Base-by-base conservation (phyloP, 495 filamentous ascomycete genomes). In the Chlorociboria aeruginascens region DNA sequence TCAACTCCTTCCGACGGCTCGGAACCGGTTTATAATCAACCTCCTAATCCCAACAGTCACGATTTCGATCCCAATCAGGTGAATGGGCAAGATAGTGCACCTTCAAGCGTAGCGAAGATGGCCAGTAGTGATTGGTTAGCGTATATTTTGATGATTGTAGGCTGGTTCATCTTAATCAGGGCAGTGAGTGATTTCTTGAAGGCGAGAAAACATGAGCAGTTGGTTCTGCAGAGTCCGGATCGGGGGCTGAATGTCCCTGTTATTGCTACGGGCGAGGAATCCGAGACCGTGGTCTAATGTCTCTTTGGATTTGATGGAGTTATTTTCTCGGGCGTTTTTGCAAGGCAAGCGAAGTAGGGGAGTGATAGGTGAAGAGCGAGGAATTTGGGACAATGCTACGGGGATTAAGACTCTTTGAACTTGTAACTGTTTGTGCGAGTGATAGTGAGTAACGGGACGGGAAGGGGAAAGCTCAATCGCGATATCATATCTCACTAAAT, bases 121-220 rank as follows among this genome's bases (percentile, higher is more conserved):
- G 70, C 71, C 9, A 79, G 78, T 50, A 84, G 73, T 53, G 89
- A 97, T 54, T 95, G 82, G 84, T 67, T 90, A 32, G 86, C 90
- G n/a, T 97, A 97, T 59, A 63, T 84, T 8, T 65, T 98, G 48
- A 98, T 98, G 92, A 85, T 98, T 64, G 83, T 96, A 11, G 92
- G 92, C 3, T 98, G 92, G 92, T 97, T 97, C 54, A 86, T 98
- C 43, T 66, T 98, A 45, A 97, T 98, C 51, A 75, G 86, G 58
- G 77, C 87, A 11, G 82, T 95, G 40, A 86, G 81, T 59, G 88
- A 96, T 58, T 97, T 88, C 62, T 64, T 97, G 40, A 79, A 78
- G 47, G 90, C 87, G 38, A 72, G 89, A 59, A 77, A 83, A 57
- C 93, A 95, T 62, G 90, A 97, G 68, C 83, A 89, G 59, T 70